These are phyloP conservation scores for Cardiospermum halicacabum DNA, from an alignment of 345 rosid species.

Conservation along the genomic window DNA sequence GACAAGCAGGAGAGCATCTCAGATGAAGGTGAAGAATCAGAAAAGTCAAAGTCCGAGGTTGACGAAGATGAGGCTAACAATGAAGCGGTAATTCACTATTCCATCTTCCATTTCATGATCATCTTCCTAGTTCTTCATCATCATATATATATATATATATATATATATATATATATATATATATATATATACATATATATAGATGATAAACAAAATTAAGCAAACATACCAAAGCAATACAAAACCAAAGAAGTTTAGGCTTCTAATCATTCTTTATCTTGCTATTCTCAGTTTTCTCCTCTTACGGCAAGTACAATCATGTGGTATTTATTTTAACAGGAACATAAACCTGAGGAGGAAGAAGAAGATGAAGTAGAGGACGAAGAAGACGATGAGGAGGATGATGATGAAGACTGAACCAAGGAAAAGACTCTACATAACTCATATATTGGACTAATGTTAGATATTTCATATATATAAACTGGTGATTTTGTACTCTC, in stretches of 20 bases:
- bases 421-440: too few species aligned
- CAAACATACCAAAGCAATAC: too few species aligned
- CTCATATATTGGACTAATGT: constrained; percentile 13
- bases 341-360: constrained; percentile 23
- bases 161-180: too few species aligned
- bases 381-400: constrained; percentile 21
- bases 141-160: too few species aligned
- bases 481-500: constrained; percentile 9
- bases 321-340: constrained; percentile 16
- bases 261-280: neutral
- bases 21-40: constrained; percentile 54
- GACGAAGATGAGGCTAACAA: constrained; percentile 58
- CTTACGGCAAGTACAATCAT: too few species aligned
- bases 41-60: constrained; percentile 61
- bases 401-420: constrained; percentile 30
- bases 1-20: constrained; percentile 52
- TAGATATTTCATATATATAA: neutral
- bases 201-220: too few species aligned
- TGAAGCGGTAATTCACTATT: constrained; percentile 34
- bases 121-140: too few species aligned
- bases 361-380: constrained; percentile 34
- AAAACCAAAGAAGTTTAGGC: neutral
- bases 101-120: too few species aligned
- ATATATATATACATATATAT: too few species aligned
- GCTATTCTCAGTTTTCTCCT: neutral